Conservation (phyloP, 176 grass and related monocot genomes). For the Chloris gayana region DNA sequence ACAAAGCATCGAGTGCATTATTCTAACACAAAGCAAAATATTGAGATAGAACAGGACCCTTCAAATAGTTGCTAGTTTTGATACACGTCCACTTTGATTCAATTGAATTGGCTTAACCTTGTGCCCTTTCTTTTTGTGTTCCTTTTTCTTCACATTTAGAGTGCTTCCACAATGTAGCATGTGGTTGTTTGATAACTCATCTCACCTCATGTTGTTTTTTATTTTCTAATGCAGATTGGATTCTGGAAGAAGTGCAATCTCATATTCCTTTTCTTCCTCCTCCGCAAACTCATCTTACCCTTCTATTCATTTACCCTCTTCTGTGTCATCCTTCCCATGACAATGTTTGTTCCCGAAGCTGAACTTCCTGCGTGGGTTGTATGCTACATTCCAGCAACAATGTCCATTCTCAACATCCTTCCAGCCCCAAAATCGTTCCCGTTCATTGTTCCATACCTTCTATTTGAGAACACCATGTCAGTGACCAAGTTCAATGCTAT, state of each 20-base stretch:
- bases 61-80: background rate
- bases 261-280: slow-evolving; percentile 91
- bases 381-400: slow-evolving; percentile 82
- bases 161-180: background rate
- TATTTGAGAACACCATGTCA: slow-evolving; percentile 93
- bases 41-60: slow-evolving; percentile 1
- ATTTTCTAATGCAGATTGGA: slow-evolving; percentile 59
- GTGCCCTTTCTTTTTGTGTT: background rate
- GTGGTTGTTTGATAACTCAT: background rate
- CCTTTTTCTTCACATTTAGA: background rate
- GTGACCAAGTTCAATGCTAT: slow-evolving; percentile 96
- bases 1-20: background rate
- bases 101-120: background rate
- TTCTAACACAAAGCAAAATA: background rate
- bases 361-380: slow-evolving; percentile 81
- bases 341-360: slow-evolving; percentile 90
- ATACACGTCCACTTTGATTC: background rate
- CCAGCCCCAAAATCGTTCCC: slow-evolving; percentile 79
- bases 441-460: slow-evolving; percentile 82
- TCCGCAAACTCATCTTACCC: slow-evolving; percentile 81
- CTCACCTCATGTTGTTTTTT: slow-evolving; percentile 39
- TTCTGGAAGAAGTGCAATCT: slow-evolving; percentile 94
- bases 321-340: slow-evolving; percentile 82
- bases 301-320: slow-evolving; percentile 92
- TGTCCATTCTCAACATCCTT: slow-evolving; percentile 84